Base-by-base conservation (phyloP, 2,329 filamentous ascomycete species). In the Aspergillus sp. region DNA sequence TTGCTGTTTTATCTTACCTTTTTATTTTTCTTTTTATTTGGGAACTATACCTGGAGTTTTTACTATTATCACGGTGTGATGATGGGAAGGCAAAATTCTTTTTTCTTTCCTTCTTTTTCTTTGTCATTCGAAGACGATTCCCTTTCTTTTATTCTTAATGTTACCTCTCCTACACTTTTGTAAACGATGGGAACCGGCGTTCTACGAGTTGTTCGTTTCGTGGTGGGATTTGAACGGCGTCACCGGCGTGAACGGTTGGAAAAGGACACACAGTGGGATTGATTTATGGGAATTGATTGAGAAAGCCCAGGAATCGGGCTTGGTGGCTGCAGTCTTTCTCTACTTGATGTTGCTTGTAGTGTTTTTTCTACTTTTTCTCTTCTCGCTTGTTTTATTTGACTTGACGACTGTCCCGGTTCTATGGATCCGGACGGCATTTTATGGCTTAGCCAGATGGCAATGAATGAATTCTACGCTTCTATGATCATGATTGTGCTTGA, bases 181-280 rank as follows among this genome's bases (percentile, higher is more conserved):
- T 57, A 59, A 49, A 52, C 47, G 57, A 55, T 53, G 53, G 54
- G 55, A 53, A 49, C 47, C 51, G 57, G 57, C 57, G 56, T 60
- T 60, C 45, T 41, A 51, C 33, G 30, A 35, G 12, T 44, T 19
- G 30, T 37, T 22, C 33, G 5, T 35, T 45, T 45, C 17, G 6
- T n/a, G 37, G 15, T 19, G 37, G 37, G 17, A 4, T 39, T 20
- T 39, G 37, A 39, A 20, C 37, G 37, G 37, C 37, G 37, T 39
- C 37, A 39, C 15, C 17, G 37, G 37, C 17, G 37, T 39, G 37
- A 39, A 17, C 17, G 37, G 37, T 39, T 39, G 37, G 17, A 39
- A 39, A 39, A 39, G 17, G 37, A 10, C 37, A 20, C 25, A 27
- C 25, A 30, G 25, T 30, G 25, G 25, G 25, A 30, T 30, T 30